Evolutionary conservation across 345 rosid genomes (phyloP).

Genomic region (Gossypium ekmanianum): DNA sequence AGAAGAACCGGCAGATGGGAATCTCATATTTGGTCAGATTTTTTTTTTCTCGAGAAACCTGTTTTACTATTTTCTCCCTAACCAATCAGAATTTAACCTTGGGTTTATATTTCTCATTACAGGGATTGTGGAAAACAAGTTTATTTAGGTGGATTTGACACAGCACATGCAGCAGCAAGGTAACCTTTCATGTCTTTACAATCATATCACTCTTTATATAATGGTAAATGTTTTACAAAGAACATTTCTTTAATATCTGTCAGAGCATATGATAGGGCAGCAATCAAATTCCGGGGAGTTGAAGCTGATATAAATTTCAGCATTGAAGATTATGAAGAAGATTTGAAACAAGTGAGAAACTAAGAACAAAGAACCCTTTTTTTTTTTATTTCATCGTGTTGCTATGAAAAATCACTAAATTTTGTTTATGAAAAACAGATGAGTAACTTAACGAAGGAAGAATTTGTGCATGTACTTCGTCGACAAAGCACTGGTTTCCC

Average conservation of each 20-base stretch:
- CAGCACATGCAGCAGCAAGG: slow-evolving; percentile 99
- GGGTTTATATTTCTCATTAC: slow-evolving; percentile 22
- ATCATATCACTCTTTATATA: neutral
- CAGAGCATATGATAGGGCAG: slow-evolving; percentile 98
- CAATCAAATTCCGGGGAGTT: slow-evolving; percentile 88
- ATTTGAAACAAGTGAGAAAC: slow-evolving; percentile 74
- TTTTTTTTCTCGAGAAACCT: too few relatives aligned
- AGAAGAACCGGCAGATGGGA: neutral
- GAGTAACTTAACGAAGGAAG: slow-evolving; percentile 83
- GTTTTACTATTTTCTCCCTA: neutral
- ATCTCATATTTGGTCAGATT: neutral
- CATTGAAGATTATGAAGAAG: slow-evolving; percentile 77
- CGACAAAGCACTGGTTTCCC: slow-evolving; percentile 97
- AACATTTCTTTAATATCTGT: slow-evolving; percentile 9
- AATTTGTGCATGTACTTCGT: slow-evolving; percentile 90
- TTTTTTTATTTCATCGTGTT: neutral
- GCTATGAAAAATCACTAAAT: slow-evolving; percentile 9
- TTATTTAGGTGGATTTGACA: slow-evolving; percentile 99
- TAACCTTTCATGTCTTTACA: slow-evolving; percentile 21
- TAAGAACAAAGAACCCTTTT: neutral
- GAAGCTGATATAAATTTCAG: slow-evolving; percentile 91
- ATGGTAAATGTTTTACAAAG: neutral
- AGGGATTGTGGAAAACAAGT: slow-evolving; percentile 99
- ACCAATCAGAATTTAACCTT: slow-evolving; percentile 10
- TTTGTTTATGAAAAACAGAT: slow-evolving; percentile 43